Percentiles rank a stretch among this genome's conserved stretches.
Conservation (phyloP, 2,329 filamentous ascomycete genomes). For the Ambrosiella cleistominuta region DNA sequence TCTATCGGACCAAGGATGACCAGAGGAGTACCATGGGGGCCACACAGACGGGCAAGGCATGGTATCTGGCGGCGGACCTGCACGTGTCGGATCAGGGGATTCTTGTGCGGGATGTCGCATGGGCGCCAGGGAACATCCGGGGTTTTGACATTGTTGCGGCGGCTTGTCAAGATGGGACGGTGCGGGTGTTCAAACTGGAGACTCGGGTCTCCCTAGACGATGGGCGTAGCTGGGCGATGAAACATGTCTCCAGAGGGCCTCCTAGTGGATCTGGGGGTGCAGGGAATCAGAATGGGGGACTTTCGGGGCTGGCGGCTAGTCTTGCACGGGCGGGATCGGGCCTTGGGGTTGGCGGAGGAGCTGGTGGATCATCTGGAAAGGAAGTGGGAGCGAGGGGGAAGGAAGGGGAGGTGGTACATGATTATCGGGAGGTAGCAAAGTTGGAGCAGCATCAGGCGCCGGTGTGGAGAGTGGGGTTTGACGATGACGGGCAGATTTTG, state of each 20-base stretch:
- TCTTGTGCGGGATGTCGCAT: constrained; percentile 73
- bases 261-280: not conserved
- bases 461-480: constrained; percentile 60
- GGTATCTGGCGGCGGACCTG: constrained; percentile 53
- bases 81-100: constrained; percentile 33
- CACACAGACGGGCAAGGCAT: constrained; percentile 47
- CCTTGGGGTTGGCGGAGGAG: not conserved
- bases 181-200: constrained; percentile 72
- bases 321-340: constrained; percentile 13
- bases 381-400: constrained; percentile 17
- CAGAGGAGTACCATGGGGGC: constrained; percentile 31
- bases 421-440: constrained; percentile 43
- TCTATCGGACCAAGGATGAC: constrained; percentile 60
- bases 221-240: constrained; percentile 32
- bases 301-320: constrained; percentile 5
- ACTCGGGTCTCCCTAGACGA: constrained; percentile 31
- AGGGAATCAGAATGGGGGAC: not conserved
- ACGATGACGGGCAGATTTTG: constrained; percentile 52
- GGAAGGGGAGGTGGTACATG: constrained; percentile 49
- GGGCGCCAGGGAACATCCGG: constrained; percentile 80
- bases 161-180: constrained; percentile 77
- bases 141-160: constrained; percentile 85
- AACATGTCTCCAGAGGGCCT: constrained; percentile 17
- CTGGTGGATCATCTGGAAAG: constrained; percentile 16
- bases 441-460: constrained; percentile 51